A percentile compares a stretch with the other conserved stretches of the same genome.
Evolutionary conservation across 2,329 filamentous ascomycete species (phyloP).

Genomic region (Monosporascus ibericus): DNA sequence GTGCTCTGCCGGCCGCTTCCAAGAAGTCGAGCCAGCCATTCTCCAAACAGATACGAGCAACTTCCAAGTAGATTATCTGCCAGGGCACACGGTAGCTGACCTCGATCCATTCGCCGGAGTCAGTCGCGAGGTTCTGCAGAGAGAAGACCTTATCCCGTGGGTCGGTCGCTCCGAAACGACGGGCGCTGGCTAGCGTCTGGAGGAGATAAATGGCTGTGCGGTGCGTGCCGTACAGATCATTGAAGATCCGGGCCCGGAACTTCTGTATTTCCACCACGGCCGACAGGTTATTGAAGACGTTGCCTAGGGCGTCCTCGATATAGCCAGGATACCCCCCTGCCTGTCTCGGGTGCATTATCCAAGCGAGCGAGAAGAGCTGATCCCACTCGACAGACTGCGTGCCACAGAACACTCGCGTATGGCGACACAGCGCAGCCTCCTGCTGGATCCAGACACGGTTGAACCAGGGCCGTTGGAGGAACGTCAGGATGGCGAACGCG

Average conservation of each 20-base stretch:
- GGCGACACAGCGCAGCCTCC: slow-evolving; percentile 12
- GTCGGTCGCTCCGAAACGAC: slow-evolving; percentile 17
- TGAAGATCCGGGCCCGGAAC: slow-evolving; percentile 8
- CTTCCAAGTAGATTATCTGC: slow-evolving; percentile 14
- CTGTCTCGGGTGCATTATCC: slow-evolving; percentile 14
- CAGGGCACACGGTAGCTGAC: slow-evolving; percentile 17
- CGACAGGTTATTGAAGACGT: slow-evolving; percentile 11
- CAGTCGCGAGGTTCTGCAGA: slow-evolving; percentile 12
- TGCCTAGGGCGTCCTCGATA: slow-evolving; percentile 5
- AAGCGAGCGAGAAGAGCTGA: slow-evolving; percentile 15
- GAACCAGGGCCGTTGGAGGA: slow-evolving; percentile 19
- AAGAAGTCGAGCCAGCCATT: slow-evolving; percentile 11
- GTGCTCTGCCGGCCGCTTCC: slow-evolving; percentile 11
- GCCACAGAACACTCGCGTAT: slow-evolving; percentile 12
- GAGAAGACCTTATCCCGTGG: slow-evolving; percentile 17
- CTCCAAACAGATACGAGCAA: slow-evolving; percentile 12
- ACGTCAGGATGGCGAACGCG: slow-evolving; percentile 10
- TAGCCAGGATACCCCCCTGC: slow-evolving; percentile 14
- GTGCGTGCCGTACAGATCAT: slow-evolving; percentile 4
- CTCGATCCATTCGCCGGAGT: slow-evolving; percentile 14
- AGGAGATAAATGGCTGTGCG: slow-evolving; percentile 3
- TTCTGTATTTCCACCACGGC: slow-evolving; percentile 15
- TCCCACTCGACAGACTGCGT: slow-evolving; percentile 12
- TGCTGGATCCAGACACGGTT: slow-evolving; percentile 20
- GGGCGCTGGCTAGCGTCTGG: slow-evolving; percentile 3